A percentile compares a stretch with the other conserved stretches of the same genome.
Evolutionary conservation across 345 rosid genomes (phyloP).

Genomic region (Populus nigra): DNA sequence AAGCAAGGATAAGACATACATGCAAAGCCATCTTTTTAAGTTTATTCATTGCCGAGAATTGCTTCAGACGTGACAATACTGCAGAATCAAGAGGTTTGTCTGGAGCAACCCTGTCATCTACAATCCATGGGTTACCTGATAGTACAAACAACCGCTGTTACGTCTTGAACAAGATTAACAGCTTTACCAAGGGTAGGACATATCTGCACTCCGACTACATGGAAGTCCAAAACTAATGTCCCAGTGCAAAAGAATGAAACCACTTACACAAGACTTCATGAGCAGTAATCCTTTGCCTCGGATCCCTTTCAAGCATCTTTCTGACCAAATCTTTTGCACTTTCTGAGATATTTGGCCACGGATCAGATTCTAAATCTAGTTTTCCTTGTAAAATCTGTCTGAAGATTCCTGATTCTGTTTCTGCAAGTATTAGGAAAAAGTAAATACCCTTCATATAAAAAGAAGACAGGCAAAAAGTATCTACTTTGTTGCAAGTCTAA

Average conservation of each 20-base stretch:
- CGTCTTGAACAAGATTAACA: background rate
- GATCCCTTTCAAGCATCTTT: conserved; percentile 91
- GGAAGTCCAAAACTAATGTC: background rate
- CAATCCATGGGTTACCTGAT: conserved; percentile 93
- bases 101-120: conserved; percentile 86
- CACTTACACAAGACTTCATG: conserved; percentile 84
- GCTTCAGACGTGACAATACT: conserved; percentile 83
- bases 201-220: background rate
- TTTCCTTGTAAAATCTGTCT: conserved; percentile 82
- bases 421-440: conserved; percentile 37
- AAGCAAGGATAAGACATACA: conserved; percentile 38
- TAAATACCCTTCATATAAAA: background rate
- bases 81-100: conserved; percentile 95
- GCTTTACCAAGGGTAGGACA: background rate
- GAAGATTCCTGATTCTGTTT: conserved; percentile 96
- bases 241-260: conserved; percentile 8
- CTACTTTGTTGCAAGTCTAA: background rate
- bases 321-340: conserved; percentile 82
- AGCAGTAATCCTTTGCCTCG: conserved; percentile 73
- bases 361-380: conserved; percentile 81
- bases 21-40: conserved; percentile 96
- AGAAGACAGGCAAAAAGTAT: background rate
- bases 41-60: conserved; percentile 93
- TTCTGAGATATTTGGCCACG: conserved; percentile 90
- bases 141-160: conserved; percentile 14